These are phyloP conservation scores for Syzygium malaccense DNA, from an alignment of 441 rosid genomes.

Conservation along the genomic window DNA sequence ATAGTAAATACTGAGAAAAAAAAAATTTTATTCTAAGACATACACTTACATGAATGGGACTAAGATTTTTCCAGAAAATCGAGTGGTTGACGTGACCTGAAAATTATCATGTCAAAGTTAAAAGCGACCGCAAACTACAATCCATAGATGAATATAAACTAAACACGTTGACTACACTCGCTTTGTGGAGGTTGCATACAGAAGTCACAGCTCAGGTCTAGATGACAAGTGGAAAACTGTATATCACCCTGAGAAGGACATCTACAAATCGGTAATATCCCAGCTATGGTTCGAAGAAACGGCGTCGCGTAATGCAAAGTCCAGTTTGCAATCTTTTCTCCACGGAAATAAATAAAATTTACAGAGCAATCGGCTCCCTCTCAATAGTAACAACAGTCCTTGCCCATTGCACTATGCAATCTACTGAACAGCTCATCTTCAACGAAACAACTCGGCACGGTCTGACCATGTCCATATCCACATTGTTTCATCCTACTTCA, in stretches of 20 bases:
- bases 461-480: neutral
- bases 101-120: neutral
- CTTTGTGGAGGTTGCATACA: neutral
- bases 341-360: neutral
- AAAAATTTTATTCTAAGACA: neutral
- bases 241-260: neutral
- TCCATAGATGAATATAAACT: neutral
- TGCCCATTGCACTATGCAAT: neutral
- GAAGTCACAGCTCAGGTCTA: neutral
- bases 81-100: conserved; percentile 95
- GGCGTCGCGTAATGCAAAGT: neutral
- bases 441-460: neutral
- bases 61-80: conserved; percentile 87
- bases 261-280: neutral
- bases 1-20: neutral
- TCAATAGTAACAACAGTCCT: neutral
- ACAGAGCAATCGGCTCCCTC: neutral
- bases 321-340: neutral
- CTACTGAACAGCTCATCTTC: neutral
- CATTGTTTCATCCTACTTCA: neutral
- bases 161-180: neutral
- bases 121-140: neutral
- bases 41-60: conserved; percentile 56
- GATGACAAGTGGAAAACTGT: neutral
- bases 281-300: neutral